Base-by-base conservation (phyloP, 164 flowering plant species). In the Dillenia turbinata region DNA sequence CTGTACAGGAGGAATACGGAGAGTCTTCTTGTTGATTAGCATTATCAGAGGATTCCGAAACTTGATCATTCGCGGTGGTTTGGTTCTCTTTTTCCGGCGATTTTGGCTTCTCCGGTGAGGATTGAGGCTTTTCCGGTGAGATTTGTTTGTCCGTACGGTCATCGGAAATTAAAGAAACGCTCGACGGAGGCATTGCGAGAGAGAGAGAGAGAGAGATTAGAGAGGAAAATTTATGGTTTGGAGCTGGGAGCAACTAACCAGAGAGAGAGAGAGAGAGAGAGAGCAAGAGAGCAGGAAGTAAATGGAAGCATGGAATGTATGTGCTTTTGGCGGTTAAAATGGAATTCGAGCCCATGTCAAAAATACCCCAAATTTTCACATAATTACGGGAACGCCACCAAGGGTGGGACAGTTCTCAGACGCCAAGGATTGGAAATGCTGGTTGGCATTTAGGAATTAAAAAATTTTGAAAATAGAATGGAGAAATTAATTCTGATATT, bases 311-410 rank as follows among this genome's bases (percentile, higher is more conserved):
- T 9, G 40, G 1, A 3, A 14, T 22, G 8, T 43, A 12, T 56
- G 44, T 2, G 44, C 44, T n/a, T 12, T 56, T 56, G 59, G 59
- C 59, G 10, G 59, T 56, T 56, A 19, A 56, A 56, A 33, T 33
- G 40, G 40, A 33, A 5, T 5, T 33, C 40, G 40, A 33, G 40
- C 6, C 40, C 40, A 33, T 33, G 40, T 33, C 7, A 4, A 33
- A 33, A 33, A 4, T 33, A 33, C 40, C 40, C 40, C 40, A 4
- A 33, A 4, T 33, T 5, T 33, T 33, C 0, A 33, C 40, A 33
- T 33, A 33, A 33, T 33, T 33, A 33, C 7, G 40, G 40, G 40
- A 33, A 33, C 7, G 40, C 40, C 40, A 33, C 7, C 40, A 0
- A 7, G 40, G 0, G 40, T 4, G 40, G 40, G 7, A 33, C 7